phyloP scores from a whole-genome alignment of 139 green algal species.

The Penium margaritaceum region DNA sequence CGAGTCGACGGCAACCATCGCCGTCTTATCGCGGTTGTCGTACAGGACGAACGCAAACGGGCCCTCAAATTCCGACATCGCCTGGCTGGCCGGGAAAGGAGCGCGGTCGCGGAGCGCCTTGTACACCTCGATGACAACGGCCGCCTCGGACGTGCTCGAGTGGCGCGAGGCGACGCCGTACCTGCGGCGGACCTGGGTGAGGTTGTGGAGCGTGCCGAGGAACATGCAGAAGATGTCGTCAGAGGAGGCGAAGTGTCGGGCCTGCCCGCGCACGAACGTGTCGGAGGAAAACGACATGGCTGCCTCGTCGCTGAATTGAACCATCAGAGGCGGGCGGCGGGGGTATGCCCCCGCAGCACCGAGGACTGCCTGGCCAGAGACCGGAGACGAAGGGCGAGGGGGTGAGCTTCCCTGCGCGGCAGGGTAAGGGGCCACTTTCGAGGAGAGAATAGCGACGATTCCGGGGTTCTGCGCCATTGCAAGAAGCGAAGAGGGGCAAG shows the following conservation, averaged over 20 bases:
- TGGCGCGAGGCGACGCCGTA: constrained; percentile 16
- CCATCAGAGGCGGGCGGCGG: too few species aligned
- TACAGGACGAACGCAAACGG: constrained; percentile 30
- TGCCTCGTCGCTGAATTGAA: too few species aligned
- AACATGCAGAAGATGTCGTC: constrained; percentile 11
- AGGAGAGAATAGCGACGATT: too few species aligned
- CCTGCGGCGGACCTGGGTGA: constrained; percentile 7
- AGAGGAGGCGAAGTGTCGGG: constrained; percentile 14
- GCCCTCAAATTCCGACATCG: constrained; percentile 16
- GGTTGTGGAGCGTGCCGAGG: constrained; percentile 26
- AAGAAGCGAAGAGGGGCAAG: too few species aligned
- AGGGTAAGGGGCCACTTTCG: too few species aligned
- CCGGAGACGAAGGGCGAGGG: too few species aligned
- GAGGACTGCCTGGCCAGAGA: too few species aligned
- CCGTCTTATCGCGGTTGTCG: constrained; percentile 14
- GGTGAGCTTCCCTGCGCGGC: too few species aligned
- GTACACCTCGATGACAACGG: constrained; percentile 25
- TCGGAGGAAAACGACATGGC: too few species aligned
- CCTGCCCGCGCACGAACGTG: too few species aligned
- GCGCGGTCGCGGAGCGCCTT: constrained; percentile 8
- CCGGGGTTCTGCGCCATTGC: too few species aligned
- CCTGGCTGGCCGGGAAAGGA: constrained; percentile 12
- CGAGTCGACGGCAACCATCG: constrained; percentile 17
- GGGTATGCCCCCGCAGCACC: too few species aligned
- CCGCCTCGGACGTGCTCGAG: not conserved